A percentile compares a stretch with the other conserved stretches of the same genome.
Conservation (phyloP, 225 moss, liverwort and hornwort species). For the Physcomitrium patens region DNA sequence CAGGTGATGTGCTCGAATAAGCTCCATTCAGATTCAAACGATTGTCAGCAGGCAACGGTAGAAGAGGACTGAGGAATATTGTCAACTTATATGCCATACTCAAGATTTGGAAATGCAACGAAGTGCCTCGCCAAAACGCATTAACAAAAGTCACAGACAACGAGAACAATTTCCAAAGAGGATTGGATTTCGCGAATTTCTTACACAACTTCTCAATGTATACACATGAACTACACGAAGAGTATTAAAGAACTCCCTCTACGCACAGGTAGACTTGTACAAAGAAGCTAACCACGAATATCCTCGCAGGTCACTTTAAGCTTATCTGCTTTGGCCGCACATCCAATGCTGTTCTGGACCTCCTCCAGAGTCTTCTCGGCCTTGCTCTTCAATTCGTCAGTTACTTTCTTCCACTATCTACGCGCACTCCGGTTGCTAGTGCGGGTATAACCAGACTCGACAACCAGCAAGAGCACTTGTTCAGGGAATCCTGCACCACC, state of each 20-base stretch:
- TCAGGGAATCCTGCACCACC: conserved; percentile 3
- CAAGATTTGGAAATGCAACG: not conserved
- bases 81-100: not conserved
- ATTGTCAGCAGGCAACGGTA: too few relatives aligned
- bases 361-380: not conserved
- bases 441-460: not conserved
- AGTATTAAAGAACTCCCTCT: too few relatives aligned
- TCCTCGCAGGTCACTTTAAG: not conserved
- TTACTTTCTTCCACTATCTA: not conserved
- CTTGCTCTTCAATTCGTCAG: conserved; percentile 8
- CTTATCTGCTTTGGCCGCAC: not conserved
- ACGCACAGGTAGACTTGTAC: not conserved
- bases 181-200: not conserved
- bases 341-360: not conserved
- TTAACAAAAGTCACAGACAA: not conserved
- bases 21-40: too few relatives aligned
- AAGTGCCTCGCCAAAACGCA: not conserved
- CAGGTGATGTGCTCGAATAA: too few relatives aligned
- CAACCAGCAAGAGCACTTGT: conserved; percentile 8
- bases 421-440: conserved; percentile 10
- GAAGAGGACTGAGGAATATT: not conserved
- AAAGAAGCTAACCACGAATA: not conserved
- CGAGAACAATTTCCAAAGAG: not conserved
- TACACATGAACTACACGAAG: not conserved
- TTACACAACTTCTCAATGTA: not conserved